phyloP scores from a whole-genome alignment of 2,329 filamentous ascomycete genomes.

The Botryotinia narcissicola region DNA sequence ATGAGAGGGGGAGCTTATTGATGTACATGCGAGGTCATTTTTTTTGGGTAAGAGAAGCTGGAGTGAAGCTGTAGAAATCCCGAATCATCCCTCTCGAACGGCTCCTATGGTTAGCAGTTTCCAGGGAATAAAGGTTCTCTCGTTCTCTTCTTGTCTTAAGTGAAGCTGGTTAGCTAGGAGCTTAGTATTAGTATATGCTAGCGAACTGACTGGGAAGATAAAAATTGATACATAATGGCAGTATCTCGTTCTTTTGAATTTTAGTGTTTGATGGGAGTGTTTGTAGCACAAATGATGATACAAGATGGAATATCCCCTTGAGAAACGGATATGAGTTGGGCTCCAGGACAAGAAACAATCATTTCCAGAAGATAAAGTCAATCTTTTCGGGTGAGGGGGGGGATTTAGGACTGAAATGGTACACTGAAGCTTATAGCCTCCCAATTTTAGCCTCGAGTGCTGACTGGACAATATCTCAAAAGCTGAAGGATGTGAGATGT shows the following conservation, averaged over 20 bases:
- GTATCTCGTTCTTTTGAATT: background rate
- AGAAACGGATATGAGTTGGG: too few species aligned
- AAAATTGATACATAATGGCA: background rate
- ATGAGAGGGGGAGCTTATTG: too few species aligned
- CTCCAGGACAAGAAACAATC: too few species aligned
- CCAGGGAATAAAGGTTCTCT: background rate
- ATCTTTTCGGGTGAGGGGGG: too few species aligned
- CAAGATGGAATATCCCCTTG: too few species aligned
- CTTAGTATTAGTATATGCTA: background rate
- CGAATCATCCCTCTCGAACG: background rate
- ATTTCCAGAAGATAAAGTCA: too few species aligned
- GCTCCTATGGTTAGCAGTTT: background rate
- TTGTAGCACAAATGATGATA: too few species aligned
- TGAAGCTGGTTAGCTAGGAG: background rate
- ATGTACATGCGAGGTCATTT: background rate
- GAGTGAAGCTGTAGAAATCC: background rate
- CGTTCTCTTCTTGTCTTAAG: background rate
- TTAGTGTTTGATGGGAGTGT: too few species aligned
- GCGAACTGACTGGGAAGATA: too few species aligned
- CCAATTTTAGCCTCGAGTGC: too few species aligned
- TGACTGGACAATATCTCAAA: too few species aligned
- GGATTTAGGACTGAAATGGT: too few species aligned
- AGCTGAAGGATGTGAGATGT: background rate
- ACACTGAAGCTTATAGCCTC: background rate
- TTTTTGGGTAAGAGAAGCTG: background rate